Conservation (phyloP, 345 rosid genomes). For the Odontarrhena argentea region DNA sequence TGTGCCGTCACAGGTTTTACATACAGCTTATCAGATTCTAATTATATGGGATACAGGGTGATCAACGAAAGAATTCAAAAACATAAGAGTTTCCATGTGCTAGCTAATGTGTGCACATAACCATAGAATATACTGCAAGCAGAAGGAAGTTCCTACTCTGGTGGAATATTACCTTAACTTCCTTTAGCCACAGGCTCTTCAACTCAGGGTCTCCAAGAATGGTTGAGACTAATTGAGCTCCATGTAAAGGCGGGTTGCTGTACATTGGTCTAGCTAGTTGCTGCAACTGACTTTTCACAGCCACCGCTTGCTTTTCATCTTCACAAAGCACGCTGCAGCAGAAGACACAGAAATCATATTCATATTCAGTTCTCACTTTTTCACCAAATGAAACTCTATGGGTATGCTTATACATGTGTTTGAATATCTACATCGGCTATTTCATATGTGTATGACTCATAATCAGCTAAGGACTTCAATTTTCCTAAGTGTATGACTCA, state of each 20-base stretch:
- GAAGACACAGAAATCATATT: background rate
- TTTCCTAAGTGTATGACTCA: background rate
- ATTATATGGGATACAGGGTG: constrained; percentile 4
- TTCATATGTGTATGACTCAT: constrained; percentile 3
- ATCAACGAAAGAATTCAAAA: background rate
- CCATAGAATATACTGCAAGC: constrained; percentile 7
- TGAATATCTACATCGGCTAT: background rate
- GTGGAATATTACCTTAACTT: constrained; percentile 69
- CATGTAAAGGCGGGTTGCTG: constrained; percentile 95
- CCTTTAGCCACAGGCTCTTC: constrained; percentile 87
- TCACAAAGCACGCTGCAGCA: constrained; percentile 78
- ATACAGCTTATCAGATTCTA: constrained; percentile 15
- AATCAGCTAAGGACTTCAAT: background rate
- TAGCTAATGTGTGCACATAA: constrained; percentile 13
- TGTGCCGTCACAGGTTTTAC: constrained; percentile 28
- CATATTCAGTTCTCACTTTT: constrained; percentile 12
- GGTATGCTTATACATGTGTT: background rate
- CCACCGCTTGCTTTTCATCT: constrained; percentile 75
- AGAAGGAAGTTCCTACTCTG: constrained; percentile 1
- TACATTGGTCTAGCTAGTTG: constrained; percentile 97
- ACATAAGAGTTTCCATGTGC: constrained; percentile 8
- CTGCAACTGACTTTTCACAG: constrained; percentile 95
- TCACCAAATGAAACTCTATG: constrained; percentile 12
- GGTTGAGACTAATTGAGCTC: constrained; percentile 79
- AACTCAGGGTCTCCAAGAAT: constrained; percentile 76